These are phyloP conservation scores for Draba incana DNA, from an alignment of 345 rosid genomes.

Conservation along the genomic window DNA sequence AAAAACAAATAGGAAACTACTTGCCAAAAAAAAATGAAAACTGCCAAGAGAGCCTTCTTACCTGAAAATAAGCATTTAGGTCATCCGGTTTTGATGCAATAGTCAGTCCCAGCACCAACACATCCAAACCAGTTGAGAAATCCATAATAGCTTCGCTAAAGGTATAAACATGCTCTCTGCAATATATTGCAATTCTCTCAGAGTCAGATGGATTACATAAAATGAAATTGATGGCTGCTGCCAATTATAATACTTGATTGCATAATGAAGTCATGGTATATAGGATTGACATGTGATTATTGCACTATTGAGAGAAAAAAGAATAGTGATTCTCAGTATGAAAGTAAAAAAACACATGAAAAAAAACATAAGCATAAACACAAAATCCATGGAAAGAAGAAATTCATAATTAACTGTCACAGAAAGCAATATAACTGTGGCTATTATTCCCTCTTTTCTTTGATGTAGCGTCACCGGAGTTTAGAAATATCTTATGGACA, in stretches of 20 bases:
- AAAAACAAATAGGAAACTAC: constrained; percentile 12
- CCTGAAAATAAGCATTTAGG: constrained; percentile 65
- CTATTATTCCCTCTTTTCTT: constrained; percentile 4
- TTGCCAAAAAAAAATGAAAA: background rate
- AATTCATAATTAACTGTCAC: background rate
- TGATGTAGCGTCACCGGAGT: constrained; percentile 2
- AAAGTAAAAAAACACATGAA: background rate
- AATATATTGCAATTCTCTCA: constrained; percentile 37
- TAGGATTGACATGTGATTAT: background rate
- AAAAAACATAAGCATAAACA: constrained; percentile 7
- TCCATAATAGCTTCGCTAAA: constrained; percentile 51
- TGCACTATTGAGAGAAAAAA: background rate
- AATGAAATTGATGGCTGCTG: constrained; percentile 29
- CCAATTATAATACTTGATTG: constrained; percentile 17
- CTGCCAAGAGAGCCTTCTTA: constrained; percentile 42
- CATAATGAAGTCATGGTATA: constrained; percentile 22
- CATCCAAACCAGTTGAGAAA: constrained; percentile 58
- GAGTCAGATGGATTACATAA: constrained; percentile 27
- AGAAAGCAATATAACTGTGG: constrained; percentile 13
- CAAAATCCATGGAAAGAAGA: constrained; percentile 5
- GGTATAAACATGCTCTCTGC: constrained; percentile 75
- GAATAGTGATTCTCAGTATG: constrained; percentile 6
- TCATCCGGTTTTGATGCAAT: constrained; percentile 61
- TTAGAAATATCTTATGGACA: constrained; percentile 21
- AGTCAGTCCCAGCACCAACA: constrained; percentile 59